Conservation (phyloP, 2,329 filamentous ascomycete species). For the Ophiocordyceps sinensis region DNA sequence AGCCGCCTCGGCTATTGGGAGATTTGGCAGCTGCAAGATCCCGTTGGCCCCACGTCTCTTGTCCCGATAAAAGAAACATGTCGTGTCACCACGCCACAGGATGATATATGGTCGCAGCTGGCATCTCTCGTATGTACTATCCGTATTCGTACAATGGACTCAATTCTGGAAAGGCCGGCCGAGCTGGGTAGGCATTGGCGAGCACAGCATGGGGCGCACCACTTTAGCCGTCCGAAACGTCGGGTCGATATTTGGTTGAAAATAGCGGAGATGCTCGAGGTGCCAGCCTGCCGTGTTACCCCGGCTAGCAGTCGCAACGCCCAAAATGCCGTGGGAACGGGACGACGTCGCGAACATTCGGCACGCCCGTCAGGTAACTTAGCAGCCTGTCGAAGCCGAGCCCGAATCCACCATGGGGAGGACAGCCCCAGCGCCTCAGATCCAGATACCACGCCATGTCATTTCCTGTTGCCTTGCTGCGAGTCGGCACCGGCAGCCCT, state of each 20-base stretch:
- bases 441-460: slow-evolving; percentile 74
- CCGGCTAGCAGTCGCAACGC: slow-evolving; percentile 40
- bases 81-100: too few relatives aligned
- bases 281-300: slow-evolving; percentile 1
- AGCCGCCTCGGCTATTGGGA: too few relatives aligned
- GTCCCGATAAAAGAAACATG: too few relatives aligned
- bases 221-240: not conserved
- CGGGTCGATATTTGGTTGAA: not conserved
- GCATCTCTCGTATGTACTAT: too few relatives aligned
- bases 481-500: slow-evolving; percentile 36
- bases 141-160: not conserved
- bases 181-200: slow-evolving; percentile 1
- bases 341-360: slow-evolving; percentile 73
- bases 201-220: slow-evolving; percentile 1
- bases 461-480: slow-evolving; percentile 12
- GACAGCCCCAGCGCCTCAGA: slow-evolving; percentile 77
- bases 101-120: too few relatives aligned
- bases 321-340: slow-evolving; percentile 67
- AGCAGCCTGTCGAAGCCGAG: slow-evolving; percentile 79
- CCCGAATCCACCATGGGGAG: slow-evolving; percentile 83
- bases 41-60: too few relatives aligned
- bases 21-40: too few relatives aligned
- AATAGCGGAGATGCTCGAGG: not conserved
- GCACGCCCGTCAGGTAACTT: slow-evolving; percentile 68
- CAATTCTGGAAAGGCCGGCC: not conserved